These are phyloP conservation scores for Coniosporium apollinis DNA, from an alignment of 495 filamentous ascomycete genomes.

Conservation along the genomic window DNA sequence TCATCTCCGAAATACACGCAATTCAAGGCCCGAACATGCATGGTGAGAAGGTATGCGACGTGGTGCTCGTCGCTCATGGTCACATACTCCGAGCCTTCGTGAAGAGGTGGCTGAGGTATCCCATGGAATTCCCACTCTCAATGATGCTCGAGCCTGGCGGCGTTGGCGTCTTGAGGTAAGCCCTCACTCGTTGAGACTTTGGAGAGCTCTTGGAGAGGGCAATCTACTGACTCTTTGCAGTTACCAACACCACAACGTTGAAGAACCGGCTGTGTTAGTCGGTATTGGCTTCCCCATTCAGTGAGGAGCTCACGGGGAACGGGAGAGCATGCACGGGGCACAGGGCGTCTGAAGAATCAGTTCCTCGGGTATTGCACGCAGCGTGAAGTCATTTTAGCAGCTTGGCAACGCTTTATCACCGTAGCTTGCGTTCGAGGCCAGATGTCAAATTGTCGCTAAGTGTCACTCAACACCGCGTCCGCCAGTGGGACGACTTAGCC, in stretches of 20 bases:
- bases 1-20: constrained; percentile 57
- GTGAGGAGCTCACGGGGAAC: too few species aligned
- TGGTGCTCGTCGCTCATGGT: constrained; percentile 62
- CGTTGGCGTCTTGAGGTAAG: constrained; percentile 62
- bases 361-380: too few species aligned
- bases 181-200: background rate
- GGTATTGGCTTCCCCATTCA: constrained; percentile 15
- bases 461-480: too few species aligned
- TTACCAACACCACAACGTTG: constrained; percentile 50
- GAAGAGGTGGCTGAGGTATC: constrained; percentile 66
- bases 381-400: too few species aligned
- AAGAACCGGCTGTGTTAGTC: constrained; percentile 50
- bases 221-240: constrained; percentile 17
- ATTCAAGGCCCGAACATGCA: constrained; percentile 36
- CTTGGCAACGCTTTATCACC: too few species aligned
- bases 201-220: background rate
- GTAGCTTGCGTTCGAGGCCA: too few species aligned
- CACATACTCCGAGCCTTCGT: constrained; percentile 82
- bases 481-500: too few species aligned
- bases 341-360: too few species aligned
- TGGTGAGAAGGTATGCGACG: constrained; percentile 35
- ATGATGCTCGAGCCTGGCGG: constrained; percentile 71
- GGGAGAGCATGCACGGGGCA: too few species aligned
- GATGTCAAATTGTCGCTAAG: too few species aligned
- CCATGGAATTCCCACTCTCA: constrained; percentile 44